Conservation (phyloP, 2,329 filamentous ascomycete species). For the Ceratocystis papillata region DNA sequence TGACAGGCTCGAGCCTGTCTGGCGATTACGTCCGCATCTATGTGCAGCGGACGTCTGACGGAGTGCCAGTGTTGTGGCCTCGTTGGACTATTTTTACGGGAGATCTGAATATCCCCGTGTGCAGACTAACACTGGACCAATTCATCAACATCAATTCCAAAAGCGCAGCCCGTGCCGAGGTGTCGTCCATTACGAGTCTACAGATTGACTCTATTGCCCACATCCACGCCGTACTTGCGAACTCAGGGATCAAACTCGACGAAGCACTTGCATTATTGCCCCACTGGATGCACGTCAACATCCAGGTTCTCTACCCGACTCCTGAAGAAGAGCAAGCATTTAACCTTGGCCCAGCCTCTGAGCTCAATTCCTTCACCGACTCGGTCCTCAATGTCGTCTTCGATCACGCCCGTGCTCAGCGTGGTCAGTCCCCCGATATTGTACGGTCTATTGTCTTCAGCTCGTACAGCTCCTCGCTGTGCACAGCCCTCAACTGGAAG, state of each 20-base stretch:
- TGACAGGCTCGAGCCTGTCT: conserved; percentile 88
- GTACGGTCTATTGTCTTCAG: conserved; percentile 87
- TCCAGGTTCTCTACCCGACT: conserved; percentile 85
- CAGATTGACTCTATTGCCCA: conserved; percentile 48
- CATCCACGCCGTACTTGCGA: conserved; percentile 61
- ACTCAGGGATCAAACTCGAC: conserved; percentile 66
- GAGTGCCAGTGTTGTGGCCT: conserved; percentile 77
- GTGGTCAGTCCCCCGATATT: conserved; percentile 55
- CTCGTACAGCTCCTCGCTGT: conserved; percentile 81
- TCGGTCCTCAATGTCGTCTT: conserved; percentile 76
- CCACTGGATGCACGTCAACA: conserved; percentile 70
- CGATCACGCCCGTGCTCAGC: conserved; percentile 66
- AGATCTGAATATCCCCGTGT: conserved; percentile 70
- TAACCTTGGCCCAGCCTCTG: conserved; percentile 60
- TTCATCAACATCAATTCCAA: conserved; percentile 47
- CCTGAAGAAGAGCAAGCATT: conserved; percentile 58
- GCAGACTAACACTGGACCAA: conserved; percentile 63
- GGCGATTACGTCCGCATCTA: conserved; percentile 91
- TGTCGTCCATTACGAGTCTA: conserved; percentile 37
- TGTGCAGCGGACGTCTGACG: conserved; percentile 83
- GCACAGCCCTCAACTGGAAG: conserved; percentile 96
- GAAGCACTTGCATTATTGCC: conserved; percentile 69
- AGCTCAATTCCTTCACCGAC: conserved; percentile 82
- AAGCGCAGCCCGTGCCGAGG: conserved; percentile 36
- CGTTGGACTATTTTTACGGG: conserved; percentile 68